phyloP scores from a whole-genome alignment of 345 rosid species.

The Diplotaxis tenuifolia region DNA sequence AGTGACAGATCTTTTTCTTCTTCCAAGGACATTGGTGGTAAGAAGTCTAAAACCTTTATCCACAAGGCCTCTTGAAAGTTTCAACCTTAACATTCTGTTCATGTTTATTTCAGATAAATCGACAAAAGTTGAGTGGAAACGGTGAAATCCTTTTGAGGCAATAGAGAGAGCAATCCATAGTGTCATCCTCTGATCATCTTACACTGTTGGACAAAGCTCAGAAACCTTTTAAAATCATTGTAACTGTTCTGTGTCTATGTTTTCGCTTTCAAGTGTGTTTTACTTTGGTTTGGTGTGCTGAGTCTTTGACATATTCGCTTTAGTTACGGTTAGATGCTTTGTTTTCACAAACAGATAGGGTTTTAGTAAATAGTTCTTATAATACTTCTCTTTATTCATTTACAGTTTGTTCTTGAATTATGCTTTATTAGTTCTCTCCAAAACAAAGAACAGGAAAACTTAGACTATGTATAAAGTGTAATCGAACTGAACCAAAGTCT shows the following conservation, averaged over 20 bases:
- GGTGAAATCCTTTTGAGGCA: slow-evolving; percentile 41
- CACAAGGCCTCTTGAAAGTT: neutral
- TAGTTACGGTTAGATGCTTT: slow-evolving; percentile 23
- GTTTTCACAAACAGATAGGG: slow-evolving; percentile 15
- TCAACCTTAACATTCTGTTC: neutral
- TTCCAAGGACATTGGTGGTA: slow-evolving; percentile 65
- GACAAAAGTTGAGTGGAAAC: slow-evolving; percentile 68
- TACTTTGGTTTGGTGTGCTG: slow-evolving; percentile 24
- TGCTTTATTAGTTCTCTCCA: neutral
- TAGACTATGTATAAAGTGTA: neutral
- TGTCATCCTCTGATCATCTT: slow-evolving; percentile 20
- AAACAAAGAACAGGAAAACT: neutral
- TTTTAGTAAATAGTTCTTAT: slow-evolving; percentile 26
- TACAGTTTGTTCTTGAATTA: neutral
- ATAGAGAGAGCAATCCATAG: slow-evolving; percentile 17
- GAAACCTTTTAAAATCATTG: slow-evolving; percentile 18
- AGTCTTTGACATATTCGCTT: slow-evolving; percentile 25
- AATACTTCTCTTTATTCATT: neutral
- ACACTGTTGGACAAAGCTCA: slow-evolving; percentile 26
- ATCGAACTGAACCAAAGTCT: neutral
- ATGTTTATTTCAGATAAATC: slow-evolving; percentile 51
- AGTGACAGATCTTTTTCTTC: slow-evolving; percentile 58
- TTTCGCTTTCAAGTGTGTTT: slow-evolving; percentile 33
- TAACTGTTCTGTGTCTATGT: slow-evolving; percentile 14
- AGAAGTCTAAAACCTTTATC: neutral